Evolutionary conservation across 768 basidiomycete genomes (phyloP).

Genomic region (Favolaschia claudopus): DNA sequence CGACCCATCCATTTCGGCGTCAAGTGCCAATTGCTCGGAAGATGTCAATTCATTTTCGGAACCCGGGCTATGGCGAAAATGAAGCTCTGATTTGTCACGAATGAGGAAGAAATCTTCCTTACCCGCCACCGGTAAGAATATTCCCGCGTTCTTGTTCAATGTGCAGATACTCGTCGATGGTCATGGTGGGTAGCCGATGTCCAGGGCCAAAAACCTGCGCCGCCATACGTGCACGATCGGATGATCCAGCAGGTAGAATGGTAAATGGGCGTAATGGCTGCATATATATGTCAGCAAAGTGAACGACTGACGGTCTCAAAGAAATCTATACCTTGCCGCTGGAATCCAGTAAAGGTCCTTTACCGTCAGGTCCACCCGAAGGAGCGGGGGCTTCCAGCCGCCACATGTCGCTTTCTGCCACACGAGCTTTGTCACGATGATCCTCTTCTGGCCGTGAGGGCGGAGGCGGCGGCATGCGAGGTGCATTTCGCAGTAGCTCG

Average conservation of each 20-base stretch:
- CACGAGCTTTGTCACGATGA: conserved; percentile 45
- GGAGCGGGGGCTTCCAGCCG: conserved; percentile 67
- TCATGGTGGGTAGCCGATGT: conserved; percentile 92
- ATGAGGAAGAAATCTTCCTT: conserved; percentile 35
- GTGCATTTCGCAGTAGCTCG: conserved; percentile 67
- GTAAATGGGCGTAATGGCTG: conserved; percentile 93
- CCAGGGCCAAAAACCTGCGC: conserved; percentile 85
- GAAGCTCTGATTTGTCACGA: conserved; percentile 7
- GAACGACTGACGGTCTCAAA: neutral
- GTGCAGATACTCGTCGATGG: conserved; percentile 92
- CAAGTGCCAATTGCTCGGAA: conserved; percentile 78
- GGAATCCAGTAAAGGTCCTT: conserved; percentile 75
- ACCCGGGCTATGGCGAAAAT: conserved; percentile 56
- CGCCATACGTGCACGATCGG: conserved; percentile 76
- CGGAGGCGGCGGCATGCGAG: conserved; percentile 45
- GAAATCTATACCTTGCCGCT: conserved; percentile 73
- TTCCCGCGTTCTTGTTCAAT: conserved; percentile 86
- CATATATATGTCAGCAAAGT: neutral
- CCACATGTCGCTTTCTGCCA: conserved; percentile 69
- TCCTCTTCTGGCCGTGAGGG: conserved; percentile 43
- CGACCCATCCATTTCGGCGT: conserved; percentile 88
- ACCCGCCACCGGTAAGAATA: conserved; percentile 90
- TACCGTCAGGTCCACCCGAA: conserved; percentile 52
- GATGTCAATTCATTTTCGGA: conserved; percentile 73
- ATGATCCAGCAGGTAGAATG: conserved; percentile 77